Percentiles rank a stretch among this genome's conserved stretches.
phyloP scores from a whole-genome alignment of 371 early-diverging fungal genomes.

The Mucor irregularis region DNA sequence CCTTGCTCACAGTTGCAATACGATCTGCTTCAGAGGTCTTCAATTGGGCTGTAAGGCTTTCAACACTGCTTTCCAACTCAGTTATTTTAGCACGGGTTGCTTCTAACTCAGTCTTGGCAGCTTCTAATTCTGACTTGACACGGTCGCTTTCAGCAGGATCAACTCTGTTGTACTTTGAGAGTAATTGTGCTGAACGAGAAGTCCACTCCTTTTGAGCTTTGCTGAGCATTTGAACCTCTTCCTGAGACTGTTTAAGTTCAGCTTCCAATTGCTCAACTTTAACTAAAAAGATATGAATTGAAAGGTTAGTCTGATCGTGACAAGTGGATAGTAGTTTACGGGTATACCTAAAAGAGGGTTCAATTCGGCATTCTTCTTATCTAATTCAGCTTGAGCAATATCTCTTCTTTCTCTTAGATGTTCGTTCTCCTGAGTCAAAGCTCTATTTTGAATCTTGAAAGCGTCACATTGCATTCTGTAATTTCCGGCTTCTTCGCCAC shows the following conservation, averaged over 20 bases:
- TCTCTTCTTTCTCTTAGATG: background rate
- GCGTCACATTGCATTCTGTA: slow-evolving; percentile 10
- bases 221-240: background rate
- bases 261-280: slow-evolving; percentile 7
- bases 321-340: too few species aligned
- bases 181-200: slow-evolving; percentile 12
- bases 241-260: background rate
- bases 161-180: slow-evolving; percentile 12
- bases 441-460: slow-evolving; percentile 6
- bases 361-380: background rate
- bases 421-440: background rate
- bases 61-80: background rate
- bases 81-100: background rate
- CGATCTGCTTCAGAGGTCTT: slow-evolving; percentile 1
- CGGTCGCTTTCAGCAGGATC: slow-evolving; percentile 16
- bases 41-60: slow-evolving; percentile 1
- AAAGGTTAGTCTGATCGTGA: too few species aligned
- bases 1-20: background rate
- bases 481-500: background rate
- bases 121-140: slow-evolving; percentile 1
- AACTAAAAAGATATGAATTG: background rate
- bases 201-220: slow-evolving; percentile 16
- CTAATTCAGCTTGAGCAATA: background rate
- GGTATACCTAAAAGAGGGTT: background rate
- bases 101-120: slow-evolving; percentile 8